Conservation (phyloP, 2,329 filamentous ascomycete genomes). For the Ophiosphaerella herpotricha region DNA sequence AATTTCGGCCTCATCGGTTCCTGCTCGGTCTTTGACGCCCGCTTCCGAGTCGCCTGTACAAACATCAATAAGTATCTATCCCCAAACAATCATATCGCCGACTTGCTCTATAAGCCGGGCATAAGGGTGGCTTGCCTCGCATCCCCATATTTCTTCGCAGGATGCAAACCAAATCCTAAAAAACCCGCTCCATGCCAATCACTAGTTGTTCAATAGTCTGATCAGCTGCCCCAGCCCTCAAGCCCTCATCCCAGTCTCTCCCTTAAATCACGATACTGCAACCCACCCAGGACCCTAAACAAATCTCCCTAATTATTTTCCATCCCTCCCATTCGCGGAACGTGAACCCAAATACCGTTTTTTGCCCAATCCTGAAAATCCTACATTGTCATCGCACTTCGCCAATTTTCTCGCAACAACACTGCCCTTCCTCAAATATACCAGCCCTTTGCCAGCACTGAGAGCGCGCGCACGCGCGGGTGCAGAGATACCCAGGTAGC, state of each 20-base stretch:
- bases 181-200: neutral
- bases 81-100: neutral
- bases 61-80: neutral
- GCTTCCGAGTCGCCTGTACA: constrained; percentile 11
- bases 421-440: too few species aligned
- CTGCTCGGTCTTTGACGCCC: constrained; percentile 17
- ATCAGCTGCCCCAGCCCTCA: constrained; percentile 8
- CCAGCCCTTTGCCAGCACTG: too few species aligned
- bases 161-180: neutral
- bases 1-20: constrained; percentile 4
- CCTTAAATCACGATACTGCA: constrained; percentile 4
- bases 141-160: constrained; percentile 2
- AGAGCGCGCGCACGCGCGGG: too few species aligned
- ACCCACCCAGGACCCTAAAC: constrained; percentile 10
- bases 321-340: constrained; percentile 9
- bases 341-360: neutral
- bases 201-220: constrained; percentile 6
- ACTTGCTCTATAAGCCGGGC: constrained; percentile 1
- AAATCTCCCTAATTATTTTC: constrained; percentile 7
- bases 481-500: too few species aligned
- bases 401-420: too few species aligned
- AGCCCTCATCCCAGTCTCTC: constrained; percentile 1
- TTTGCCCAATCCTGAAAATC: too few species aligned
- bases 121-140: constrained; percentile 6
- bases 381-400: too few species aligned